These are phyloP conservation scores for Melaleuca quinquenervia DNA, from an alignment of 345 rosid genomes.

Conservation along the genomic window DNA sequence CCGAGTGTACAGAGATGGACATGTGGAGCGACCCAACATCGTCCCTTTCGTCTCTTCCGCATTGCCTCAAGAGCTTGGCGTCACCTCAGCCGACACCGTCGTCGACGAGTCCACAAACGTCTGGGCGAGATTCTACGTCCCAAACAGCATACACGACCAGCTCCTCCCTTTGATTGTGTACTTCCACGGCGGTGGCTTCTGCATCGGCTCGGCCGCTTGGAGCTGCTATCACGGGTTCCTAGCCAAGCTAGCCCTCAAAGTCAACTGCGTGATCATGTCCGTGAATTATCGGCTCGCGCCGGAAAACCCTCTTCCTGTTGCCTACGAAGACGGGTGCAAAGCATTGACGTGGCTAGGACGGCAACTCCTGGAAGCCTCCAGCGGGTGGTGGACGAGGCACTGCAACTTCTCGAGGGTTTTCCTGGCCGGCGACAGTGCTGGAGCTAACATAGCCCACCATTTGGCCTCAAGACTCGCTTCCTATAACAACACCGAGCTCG, in stretches of 20 bases:
- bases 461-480: conserved; percentile 21
- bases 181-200: conserved; percentile 71
- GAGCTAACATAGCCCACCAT: conserved; percentile 51
- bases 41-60: conserved; percentile 36
- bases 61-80: conserved; percentile 31
- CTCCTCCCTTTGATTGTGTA: conserved; percentile 49
- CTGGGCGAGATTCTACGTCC: conserved; percentile 66
- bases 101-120: conserved; percentile 39
- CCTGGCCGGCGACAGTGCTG: conserved; percentile 62
- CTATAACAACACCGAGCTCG: background rate
- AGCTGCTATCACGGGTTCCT: conserved; percentile 53
- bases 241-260: conserved; percentile 22
- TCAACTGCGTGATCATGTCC: conserved; percentile 33
- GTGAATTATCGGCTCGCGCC: conserved; percentile 57
- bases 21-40: conserved; percentile 41
- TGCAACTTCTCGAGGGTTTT: conserved; percentile 31
- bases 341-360: conserved; percentile 50
- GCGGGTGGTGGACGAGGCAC: conserved; percentile 17
- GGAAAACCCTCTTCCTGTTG: conserved; percentile 48
- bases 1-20: conserved; percentile 55
- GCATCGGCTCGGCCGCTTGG: conserved; percentile 55
- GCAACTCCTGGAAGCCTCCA: conserved; percentile 5
- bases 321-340: conserved; percentile 48
- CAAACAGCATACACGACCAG: conserved; percentile 6
- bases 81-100: conserved; percentile 29